Conservation (phyloP, 805 yeast species). For the Yarrowia sp. region DNA sequence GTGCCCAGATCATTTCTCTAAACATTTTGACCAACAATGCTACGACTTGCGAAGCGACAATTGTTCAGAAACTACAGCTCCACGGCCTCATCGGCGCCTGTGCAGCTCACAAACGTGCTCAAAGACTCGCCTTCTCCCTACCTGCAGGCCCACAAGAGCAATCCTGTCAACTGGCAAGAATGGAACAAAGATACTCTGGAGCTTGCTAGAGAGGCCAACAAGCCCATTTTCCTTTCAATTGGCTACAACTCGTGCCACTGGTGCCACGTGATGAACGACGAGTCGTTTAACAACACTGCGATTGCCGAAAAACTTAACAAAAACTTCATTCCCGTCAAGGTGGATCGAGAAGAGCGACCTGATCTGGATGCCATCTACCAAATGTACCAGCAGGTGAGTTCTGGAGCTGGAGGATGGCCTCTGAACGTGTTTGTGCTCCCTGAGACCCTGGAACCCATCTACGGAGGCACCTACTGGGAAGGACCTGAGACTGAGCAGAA, state of each 20-base stretch:
- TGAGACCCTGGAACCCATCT: constrained; percentile 49
- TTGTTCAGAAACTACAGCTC: constrained; percentile 17
- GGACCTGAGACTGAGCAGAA: constrained; percentile 46
- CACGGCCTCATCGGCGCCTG: constrained; percentile 1
- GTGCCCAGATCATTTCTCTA: constrained; percentile 5
- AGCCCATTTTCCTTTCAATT: constrained; percentile 51
- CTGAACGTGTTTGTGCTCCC: constrained; percentile 52
- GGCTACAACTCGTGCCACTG: constrained; percentile 53
- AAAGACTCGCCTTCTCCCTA: constrained; percentile 44
- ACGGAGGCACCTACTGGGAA: constrained; percentile 53
- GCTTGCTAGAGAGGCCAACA: constrained; percentile 47
- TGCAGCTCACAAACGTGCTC: constrained; percentile 22
- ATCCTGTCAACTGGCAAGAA: constrained; percentile 53
- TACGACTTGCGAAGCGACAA: constrained; percentile 31
- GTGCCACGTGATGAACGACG: constrained; percentile 53
- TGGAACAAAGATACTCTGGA: constrained; percentile 49
- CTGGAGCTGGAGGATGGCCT: constrained; percentile 54
- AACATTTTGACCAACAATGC: background rate
- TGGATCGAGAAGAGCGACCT: constrained; percentile 53
- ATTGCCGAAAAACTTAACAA: constrained; percentile 48
- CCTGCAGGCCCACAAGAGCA: constrained; percentile 45
- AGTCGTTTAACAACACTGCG: constrained; percentile 46
- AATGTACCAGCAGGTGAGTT: constrained; percentile 51
- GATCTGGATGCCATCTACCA: constrained; percentile 52
- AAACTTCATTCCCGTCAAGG: constrained; percentile 50